Percentiles rank a stretch among this genome's conserved stretches.
Conservation (phyloP, 495 filamentous ascomycete species). For the Bombardia bombarda region DNA sequence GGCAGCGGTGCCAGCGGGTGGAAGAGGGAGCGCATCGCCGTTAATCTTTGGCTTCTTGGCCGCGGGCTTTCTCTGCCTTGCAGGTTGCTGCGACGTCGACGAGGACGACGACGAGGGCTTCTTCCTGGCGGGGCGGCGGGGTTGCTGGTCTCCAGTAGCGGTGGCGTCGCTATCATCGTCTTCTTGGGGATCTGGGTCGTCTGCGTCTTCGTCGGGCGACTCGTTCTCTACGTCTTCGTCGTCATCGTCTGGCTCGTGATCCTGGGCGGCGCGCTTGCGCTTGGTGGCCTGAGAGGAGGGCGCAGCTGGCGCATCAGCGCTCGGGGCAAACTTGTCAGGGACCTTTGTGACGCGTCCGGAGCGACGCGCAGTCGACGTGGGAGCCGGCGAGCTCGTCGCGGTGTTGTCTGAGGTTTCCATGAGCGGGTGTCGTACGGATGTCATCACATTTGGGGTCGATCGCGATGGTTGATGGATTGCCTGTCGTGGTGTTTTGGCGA, state of each 20-base stretch:
- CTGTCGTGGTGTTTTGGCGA: slow-evolving; percentile 3
- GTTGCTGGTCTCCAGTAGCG: slow-evolving; percentile 35
- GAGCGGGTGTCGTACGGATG: slow-evolving; percentile 24
- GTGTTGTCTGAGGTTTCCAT: slow-evolving; percentile 51
- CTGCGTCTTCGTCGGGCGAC: slow-evolving; percentile 44
- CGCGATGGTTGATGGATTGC: slow-evolving; percentile 2
- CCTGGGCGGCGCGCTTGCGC: slow-evolving; percentile 48
- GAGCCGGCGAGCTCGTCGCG: slow-evolving; percentile 44
- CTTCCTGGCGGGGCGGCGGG: slow-evolving; percentile 18
- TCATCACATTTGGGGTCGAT: slow-evolving; percentile 25
- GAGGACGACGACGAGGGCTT: slow-evolving; percentile 29
- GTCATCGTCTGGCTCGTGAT: no score
- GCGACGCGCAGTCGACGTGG: slow-evolving; percentile 50
- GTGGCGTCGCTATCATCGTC: slow-evolving; percentile 34
- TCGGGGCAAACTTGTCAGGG: slow-evolving; percentile 57
- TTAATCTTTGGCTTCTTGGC: slow-evolving; percentile 71
- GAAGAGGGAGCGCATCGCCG: slow-evolving; percentile 47
- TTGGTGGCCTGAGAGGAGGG: no score
- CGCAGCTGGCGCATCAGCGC: slow-evolving; percentile 32
- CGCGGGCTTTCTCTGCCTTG: slow-evolving; percentile 48
- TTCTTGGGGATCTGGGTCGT: slow-evolving; percentile 39
- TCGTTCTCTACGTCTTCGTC: slow-evolving; percentile 48
- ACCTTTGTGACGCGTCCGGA: slow-evolving; percentile 75
- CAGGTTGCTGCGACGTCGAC: no score
- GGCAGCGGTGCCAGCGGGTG: no score